These are phyloP conservation scores for Fusarium sp. DNA, from an alignment of 2,329 filamentous ascomycete species.

Conservation along the genomic window DNA sequence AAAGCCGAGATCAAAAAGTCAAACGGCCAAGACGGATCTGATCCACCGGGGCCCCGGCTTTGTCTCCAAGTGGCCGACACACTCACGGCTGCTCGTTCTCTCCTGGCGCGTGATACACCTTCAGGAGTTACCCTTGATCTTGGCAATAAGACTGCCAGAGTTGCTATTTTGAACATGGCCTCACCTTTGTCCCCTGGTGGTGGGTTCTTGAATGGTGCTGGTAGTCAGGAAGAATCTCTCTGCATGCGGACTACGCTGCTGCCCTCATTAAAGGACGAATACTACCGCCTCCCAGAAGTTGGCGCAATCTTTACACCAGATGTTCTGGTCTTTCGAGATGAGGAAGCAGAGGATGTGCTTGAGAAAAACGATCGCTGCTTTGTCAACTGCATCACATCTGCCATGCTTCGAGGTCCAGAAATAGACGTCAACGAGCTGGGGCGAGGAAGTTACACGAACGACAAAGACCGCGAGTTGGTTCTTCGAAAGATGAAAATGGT, in stretches of 20 bases:
- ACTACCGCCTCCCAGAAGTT: conserved; percentile 70
- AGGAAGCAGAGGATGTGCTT: conserved; percentile 49
- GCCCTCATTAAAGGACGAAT: conserved; percentile 67
- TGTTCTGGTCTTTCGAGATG: conserved; percentile 67
- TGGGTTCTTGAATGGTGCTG: conserved; percentile 70
- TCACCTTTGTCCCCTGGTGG: conserved; percentile 71
- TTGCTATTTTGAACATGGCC: conserved; percentile 73
- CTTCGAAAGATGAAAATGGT: conserved; percentile 69
- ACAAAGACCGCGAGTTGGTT: conserved; percentile 63
- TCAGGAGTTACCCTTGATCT: conserved; percentile 6
- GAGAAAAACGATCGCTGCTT: conserved; percentile 65
- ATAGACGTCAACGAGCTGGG: conserved; percentile 52
- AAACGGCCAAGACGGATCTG: background rate
- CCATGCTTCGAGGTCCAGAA: conserved; percentile 70
- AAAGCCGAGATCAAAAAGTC: background rate
- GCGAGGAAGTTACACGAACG: conserved; percentile 53
- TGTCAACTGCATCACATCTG: conserved; percentile 68
- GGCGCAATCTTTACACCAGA: conserved; percentile 69
- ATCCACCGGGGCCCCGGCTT: conserved; percentile 49
- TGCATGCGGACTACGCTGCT: conserved; percentile 71
- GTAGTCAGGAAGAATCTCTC: conserved; percentile 71
- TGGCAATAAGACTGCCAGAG: conserved; percentile 44
- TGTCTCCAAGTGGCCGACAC: conserved; percentile 64
- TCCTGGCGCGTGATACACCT: conserved; percentile 11
- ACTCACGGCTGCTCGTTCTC: conserved; percentile 60